phyloP scores from a whole-genome alignment of 305 asterid genomes.

The Fraxinus floribunda region DNA sequence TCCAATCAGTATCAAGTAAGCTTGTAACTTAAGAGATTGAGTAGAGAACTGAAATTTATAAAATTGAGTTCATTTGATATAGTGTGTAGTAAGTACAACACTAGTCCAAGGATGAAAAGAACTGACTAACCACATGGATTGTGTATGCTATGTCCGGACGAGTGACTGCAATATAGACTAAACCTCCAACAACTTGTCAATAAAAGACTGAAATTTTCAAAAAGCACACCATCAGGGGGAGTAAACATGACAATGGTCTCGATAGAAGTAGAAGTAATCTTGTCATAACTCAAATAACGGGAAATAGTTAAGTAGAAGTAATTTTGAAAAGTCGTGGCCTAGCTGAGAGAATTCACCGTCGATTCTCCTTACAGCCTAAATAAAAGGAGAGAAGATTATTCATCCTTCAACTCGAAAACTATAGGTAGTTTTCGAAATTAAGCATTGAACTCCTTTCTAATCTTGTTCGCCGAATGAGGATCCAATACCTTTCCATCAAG shows the following conservation, averaged over 20 bases:
- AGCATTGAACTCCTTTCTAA: no score
- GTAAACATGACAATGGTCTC: neutral
- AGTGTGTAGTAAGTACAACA: neutral
- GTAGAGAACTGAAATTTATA: neutral
- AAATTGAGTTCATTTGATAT: neutral
- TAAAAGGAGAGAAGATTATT: neutral
- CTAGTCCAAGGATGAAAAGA: neutral
- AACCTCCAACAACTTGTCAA: neutral
- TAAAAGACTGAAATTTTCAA: neutral
- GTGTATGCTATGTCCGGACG: neutral
- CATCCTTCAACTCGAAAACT: neutral
- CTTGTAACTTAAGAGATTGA: neutral
- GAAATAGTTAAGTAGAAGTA: neutral
- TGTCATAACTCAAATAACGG: neutral
- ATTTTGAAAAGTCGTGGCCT: neutral
- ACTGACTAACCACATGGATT: neutral
- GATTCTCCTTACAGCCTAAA: neutral
- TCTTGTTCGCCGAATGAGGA: neutral
- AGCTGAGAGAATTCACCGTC: neutral
- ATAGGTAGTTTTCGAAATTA: neutral
- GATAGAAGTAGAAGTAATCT: neutral
- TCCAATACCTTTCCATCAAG: neutral
- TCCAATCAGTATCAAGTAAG: neutral
- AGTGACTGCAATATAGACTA: neutral
- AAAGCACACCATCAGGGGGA: neutral